Evolutionary conservation across 1,139 yeast species (phyloP), one percentile per base, ranked within the genome.

Genomic region (Pichia sp.): DNA sequence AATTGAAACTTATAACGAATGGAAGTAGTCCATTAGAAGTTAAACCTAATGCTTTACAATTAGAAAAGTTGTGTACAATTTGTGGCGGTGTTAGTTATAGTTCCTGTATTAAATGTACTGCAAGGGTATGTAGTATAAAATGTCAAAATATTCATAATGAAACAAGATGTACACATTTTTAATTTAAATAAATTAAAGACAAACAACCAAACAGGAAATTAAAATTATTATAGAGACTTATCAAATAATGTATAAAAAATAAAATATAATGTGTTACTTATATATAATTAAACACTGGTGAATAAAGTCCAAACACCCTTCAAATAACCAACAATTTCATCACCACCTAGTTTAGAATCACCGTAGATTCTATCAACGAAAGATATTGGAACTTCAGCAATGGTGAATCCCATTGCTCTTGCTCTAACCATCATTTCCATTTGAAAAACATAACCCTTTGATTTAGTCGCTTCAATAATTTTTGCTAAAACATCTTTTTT

Each of bases 391-490:
- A 83, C 90, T 62, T 84, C 94, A 28, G 85, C 92, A 56, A 84
- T 82, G 29, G 78, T 71, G 65, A 76, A 82, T 12, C 83, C 85
- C 62, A 82, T 68, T 31, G 82, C 70, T 57, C 87, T 74, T 38
- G 94, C 94, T 54, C 92, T 75, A 34, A 83, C 94, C 80, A 83
- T 82, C 90, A 84, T 82, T 65, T 84, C 94, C 94, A 84, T 84
- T 67, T 84, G 94, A 76, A 84, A 84, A 42, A 84, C 94, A 56
- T 84, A 84, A 40, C 94, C 94, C 68, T 84, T 84, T 39, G 87
- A 78, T 64, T 78, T 74, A 45, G 92, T 83, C 45, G 74, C 84
- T 43, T 71, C 76, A 55, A 84, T 84, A 55, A 84, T 78, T 62
- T 78, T 76, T 53, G 77, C 73, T 61, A 84, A 71, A 3, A 75